Evolutionary conservation across 2,329 filamentous ascomycete genomes (phyloP).

Genomic region (Orbilia ellipsospora): DNA sequence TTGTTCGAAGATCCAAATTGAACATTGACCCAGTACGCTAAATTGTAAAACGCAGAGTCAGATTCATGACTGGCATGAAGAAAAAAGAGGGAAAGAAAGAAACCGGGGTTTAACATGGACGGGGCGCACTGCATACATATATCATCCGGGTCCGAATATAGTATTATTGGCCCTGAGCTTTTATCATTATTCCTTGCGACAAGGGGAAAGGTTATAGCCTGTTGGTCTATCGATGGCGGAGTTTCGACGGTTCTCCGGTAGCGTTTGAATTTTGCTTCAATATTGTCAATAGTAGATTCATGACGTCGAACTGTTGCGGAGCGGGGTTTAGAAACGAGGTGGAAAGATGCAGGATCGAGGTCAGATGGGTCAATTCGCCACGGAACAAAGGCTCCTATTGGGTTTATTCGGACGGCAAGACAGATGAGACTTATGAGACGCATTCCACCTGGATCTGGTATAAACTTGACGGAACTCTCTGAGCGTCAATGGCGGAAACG

Average conservation of each 20-base stretch:
- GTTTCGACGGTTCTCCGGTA: background rate
- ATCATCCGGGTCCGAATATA: slow-evolving; percentile 41
- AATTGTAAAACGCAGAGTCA: background rate
- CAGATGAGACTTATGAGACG: slow-evolving; percentile 36
- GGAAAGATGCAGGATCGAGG: slow-evolving; percentile 31
- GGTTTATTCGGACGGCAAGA: slow-evolving; percentile 20
- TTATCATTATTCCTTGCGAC: slow-evolving; percentile 11
- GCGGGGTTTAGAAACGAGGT: slow-evolving; percentile 18
- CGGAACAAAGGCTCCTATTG: slow-evolving; percentile 40
- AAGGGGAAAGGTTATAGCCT: background rate
- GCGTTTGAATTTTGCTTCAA: slow-evolving; percentile 27
- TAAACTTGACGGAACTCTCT: background rate
- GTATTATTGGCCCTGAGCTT: slow-evolving; percentile 19
- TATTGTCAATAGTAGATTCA: slow-evolving; percentile 33
- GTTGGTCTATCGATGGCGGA: background rate
- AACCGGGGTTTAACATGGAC: background rate
- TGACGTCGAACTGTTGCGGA: slow-evolving; percentile 34
- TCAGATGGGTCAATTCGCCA: slow-evolving; percentile 40
- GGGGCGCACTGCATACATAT: slow-evolving; percentile 17
- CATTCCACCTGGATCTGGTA: slow-evolving; percentile 40
- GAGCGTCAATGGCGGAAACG: background rate
- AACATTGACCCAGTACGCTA: slow-evolving; percentile 62
- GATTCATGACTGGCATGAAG: background rate
- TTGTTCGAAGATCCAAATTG: slow-evolving; percentile 69
- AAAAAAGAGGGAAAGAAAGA: background rate